Evolutionary conservation across 2,329 filamentous ascomycete genomes (phyloP).

Genomic region (Aciculosporium take): DNA sequence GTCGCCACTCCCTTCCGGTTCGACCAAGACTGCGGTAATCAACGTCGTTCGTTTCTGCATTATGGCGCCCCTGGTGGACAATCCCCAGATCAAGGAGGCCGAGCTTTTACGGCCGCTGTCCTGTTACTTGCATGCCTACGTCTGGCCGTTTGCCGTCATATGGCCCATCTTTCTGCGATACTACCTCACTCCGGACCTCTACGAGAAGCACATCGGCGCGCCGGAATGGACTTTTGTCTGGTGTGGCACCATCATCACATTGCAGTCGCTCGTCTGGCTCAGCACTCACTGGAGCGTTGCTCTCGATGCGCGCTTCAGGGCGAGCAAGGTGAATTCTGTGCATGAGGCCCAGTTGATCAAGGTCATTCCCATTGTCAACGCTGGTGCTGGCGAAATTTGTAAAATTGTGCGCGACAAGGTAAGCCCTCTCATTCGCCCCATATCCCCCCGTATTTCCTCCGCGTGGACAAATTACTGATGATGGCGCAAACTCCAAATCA

Average conservation of each 20-base stretch:
- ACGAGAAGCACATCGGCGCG: conserved; percentile 83
- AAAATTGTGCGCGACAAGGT: conserved; percentile 61
- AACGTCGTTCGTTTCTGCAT: conserved; percentile 4
- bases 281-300: conserved; percentile 97
- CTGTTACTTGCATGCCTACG: conserved; percentile 67
- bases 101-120: conserved; percentile 80
- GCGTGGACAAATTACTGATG: not conserved
- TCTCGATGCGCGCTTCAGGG: conserved; percentile 67
- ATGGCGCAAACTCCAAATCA: conserved; percentile 14
- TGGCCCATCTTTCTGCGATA: conserved; percentile 88
- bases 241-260: conserved; percentile 72
- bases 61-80: conserved; percentile 79
- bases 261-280: conserved; percentile 82
- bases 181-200: conserved; percentile 70
- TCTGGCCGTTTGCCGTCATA: conserved; percentile 82
- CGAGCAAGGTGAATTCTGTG: conserved; percentile 54
- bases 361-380: conserved; percentile 78
- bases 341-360: conserved; percentile 77
- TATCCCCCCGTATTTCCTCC: not conserved
- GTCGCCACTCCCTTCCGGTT: conserved; percentile 1
- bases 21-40: conserved; percentile 1
- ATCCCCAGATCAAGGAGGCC: conserved; percentile 74
- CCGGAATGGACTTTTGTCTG: conserved; percentile 98
- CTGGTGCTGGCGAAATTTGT: conserved; percentile 80
- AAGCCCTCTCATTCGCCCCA: conserved; percentile 8